Percentiles rank a stretch among this genome's conserved stretches.
These are phyloP conservation scores for Globisporangium nodosum DNA, from an alignment of 352 stramenopile species.

Conservation along the genomic window DNA sequence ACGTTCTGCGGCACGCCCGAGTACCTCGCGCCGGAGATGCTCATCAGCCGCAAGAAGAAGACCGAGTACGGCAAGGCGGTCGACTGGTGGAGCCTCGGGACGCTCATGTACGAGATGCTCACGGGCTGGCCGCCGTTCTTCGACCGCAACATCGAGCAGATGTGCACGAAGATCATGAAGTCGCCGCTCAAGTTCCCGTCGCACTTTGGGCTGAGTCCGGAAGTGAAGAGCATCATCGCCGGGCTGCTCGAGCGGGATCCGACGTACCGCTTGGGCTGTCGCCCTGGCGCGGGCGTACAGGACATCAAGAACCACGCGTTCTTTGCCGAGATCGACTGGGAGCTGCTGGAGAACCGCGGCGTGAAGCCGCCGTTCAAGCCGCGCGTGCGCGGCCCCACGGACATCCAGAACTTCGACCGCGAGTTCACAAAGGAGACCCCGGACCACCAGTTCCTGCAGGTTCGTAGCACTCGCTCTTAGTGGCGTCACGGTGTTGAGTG, in stretches of 20 bases:
- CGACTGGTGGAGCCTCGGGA: conserved; percentile 93
- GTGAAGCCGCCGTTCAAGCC: conserved; percentile 87
- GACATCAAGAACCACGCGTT: conserved; percentile 82
- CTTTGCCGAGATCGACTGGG: conserved; percentile 79
- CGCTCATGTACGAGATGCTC: conserved; percentile 94
- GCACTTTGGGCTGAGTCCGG: conserved; percentile 65
- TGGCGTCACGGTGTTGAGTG: no score
- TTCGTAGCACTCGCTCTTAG: conserved; percentile 14
- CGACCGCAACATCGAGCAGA: conserved; percentile 87
- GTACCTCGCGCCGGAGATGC: conserved; percentile 87
- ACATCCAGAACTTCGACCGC: conserved; percentile 88
- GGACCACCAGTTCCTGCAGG: conserved; percentile 67
- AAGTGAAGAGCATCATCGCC: conserved; percentile 78
- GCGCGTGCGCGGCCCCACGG: conserved; percentile 65
- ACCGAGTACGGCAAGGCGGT: conserved; percentile 89
- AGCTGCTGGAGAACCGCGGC: conserved; percentile 50
- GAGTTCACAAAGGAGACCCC: conserved; percentile 83
- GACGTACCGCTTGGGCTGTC: conserved; percentile 62
- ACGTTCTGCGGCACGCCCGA: conserved; percentile 88
- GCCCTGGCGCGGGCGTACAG: conserved; percentile 51
- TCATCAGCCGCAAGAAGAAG: conserved; percentile 86
- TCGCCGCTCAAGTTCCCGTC: conserved; percentile 83
- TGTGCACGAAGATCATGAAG: conserved; percentile 91
- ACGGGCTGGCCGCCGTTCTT: conserved; percentile 92
- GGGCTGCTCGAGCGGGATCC: conserved; percentile 71